phyloP scores from a whole-genome alignment of 2,329 filamentous ascomycete genomes.

The Metarhizium humberi region DNA sequence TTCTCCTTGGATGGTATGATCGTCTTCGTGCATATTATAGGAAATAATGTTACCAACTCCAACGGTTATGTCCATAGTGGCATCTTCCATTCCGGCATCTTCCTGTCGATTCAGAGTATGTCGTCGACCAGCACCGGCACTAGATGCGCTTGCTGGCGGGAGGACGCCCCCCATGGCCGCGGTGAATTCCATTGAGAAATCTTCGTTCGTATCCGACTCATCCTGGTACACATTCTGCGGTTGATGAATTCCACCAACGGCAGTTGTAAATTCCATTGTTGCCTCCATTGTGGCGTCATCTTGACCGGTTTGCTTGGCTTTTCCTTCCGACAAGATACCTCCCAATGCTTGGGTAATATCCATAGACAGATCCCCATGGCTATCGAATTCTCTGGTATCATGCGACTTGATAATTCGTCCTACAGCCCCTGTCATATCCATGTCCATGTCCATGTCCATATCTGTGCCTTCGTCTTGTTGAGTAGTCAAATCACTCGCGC shows the following conservation, averaged over 20 bases:
- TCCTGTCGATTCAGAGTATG: conserved; percentile 20
- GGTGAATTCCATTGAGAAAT: conserved; percentile 74
- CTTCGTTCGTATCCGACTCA: conserved; percentile 43
- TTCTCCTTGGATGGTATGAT: conserved; percentile 21
- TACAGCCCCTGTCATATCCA: conserved; percentile 46
- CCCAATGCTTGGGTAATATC: conserved; percentile 82
- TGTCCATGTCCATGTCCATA: conserved; percentile 29
- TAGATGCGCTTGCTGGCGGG: conserved; percentile 18
- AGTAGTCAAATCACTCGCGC: conserved; percentile 20
- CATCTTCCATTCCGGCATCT: conserved; percentile 21
- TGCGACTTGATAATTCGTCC: conserved; percentile 42
- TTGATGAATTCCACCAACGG: conserved; percentile 60
- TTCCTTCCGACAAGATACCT: conserved; percentile 53
- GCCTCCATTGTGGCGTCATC: conserved; percentile 26
- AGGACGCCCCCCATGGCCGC: conserved; percentile 52
- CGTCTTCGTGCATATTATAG: conserved; percentile 6
- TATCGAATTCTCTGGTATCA: conserved; percentile 29
- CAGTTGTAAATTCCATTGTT: conserved; percentile 74
- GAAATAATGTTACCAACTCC: conserved; percentile 46
- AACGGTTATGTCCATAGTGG: conserved; percentile 46
- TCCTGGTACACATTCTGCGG: conserved; percentile 21
- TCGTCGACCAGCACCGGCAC: conserved; percentile 12
- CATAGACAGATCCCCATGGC: conserved; percentile 76
- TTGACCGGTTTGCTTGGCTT: conserved; percentile 7
- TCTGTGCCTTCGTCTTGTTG: conserved; percentile 22